These are phyloP conservation scores for Flaveria robusta DNA, from an alignment of 129 eudicot genomes.

Conservation along the genomic window DNA sequence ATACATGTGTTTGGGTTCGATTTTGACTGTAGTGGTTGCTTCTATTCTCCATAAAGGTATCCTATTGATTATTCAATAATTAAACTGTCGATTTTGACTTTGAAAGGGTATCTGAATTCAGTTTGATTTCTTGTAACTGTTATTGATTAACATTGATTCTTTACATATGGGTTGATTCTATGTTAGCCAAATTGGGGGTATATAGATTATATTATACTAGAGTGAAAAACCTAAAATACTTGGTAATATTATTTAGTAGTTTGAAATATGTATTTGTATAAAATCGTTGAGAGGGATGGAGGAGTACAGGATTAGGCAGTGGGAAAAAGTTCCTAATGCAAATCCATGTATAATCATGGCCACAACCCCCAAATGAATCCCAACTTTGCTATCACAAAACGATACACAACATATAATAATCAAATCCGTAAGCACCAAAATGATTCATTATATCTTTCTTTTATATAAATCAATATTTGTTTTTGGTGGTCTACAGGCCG, in stretches of 20 bases:
- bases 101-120: background rate
- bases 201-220: background rate
- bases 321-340: too few relatives aligned
- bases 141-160: constrained; percentile 12
- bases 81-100: background rate
- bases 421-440: too few relatives aligned
- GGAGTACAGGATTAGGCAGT: too few relatives aligned
- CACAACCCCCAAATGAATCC: too few relatives aligned
- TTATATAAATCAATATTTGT: too few relatives aligned
- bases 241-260: background rate
- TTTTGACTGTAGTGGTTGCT: constrained; percentile 42
- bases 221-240: constrained; percentile 21
- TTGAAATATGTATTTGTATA: background rate
- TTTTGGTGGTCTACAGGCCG: too few relatives aligned
- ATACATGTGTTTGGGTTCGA: constrained; percentile 17
- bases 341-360: too few relatives aligned
- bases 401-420: too few relatives aligned
- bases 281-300: too few relatives aligned
- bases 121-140: background rate
- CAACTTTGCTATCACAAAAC: too few relatives aligned
- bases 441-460: too few relatives aligned
- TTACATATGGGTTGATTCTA: too few relatives aligned
- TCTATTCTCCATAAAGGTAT: constrained; percentile 43
- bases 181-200: constrained; percentile 5
- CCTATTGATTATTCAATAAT: constrained; percentile 18